These are phyloP conservation scores for Dillenia suffruticosa DNA, from an alignment of 164 flowering plant genomes.

Conservation along the genomic window DNA sequence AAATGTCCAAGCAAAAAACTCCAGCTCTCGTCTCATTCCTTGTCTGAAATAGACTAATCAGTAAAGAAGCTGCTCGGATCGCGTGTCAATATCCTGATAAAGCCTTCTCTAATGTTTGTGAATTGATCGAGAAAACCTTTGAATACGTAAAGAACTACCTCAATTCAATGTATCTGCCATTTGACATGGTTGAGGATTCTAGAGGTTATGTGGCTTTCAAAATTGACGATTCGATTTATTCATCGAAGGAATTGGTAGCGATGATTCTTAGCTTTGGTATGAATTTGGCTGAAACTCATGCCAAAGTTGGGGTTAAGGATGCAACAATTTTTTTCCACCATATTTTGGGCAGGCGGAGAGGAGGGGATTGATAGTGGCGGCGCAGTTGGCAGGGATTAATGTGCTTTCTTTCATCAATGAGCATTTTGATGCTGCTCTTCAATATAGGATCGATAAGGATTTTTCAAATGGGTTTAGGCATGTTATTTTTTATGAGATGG, in stretches of 20 bases:
- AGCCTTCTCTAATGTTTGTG: conserved; percentile 66
- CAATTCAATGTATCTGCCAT: conserved; percentile 61
- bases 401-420: conserved; percentile 81
- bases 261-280: conserved; percentile 66
- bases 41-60: conserved; percentile 56
- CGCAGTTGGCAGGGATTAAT: conserved; percentile 82
- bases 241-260: conserved; percentile 74
- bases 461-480: conserved; percentile 83
- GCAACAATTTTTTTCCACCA: conserved; percentile 74
- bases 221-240: conserved; percentile 47
- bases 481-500: conserved; percentile 92
- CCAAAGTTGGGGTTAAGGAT: conserved; percentile 63
- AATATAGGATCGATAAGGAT: conserved; percentile 98
- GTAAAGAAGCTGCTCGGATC: conserved; percentile 83
- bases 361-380: conserved; percentile 68
- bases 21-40: conserved; percentile 79
- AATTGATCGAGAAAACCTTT: conserved; percentile 57
- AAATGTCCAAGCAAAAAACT: conserved; percentile 97
- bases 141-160: conserved; percentile 24
- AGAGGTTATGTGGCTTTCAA: conserved; percentile 54
- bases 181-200: conserved; percentile 53
- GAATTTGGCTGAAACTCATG: conserved; percentile 69
- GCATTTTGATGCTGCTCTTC: conserved; percentile 92
- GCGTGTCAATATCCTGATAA: conserved; percentile 74
- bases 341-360: conserved; percentile 94